phyloP scores from a whole-genome alignment of 2,329 filamentous ascomycete species.

The Macrophomina pseudophaseolina region DNA sequence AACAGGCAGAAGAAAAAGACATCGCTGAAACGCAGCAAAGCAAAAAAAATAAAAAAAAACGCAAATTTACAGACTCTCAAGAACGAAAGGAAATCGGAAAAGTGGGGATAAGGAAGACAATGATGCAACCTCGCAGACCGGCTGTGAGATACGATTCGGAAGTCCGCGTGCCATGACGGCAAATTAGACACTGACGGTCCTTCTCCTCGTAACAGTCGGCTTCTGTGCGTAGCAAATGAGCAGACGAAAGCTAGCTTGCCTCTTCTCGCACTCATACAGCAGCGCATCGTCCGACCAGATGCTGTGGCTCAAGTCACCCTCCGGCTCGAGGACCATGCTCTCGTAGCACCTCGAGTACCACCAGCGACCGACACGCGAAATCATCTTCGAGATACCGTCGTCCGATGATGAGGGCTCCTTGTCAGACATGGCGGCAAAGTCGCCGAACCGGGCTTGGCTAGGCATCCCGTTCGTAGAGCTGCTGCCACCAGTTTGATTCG shows the following conservation, averaged over 20 bases:
- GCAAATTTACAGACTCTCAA: not conserved
- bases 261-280: conserved; percentile 82
- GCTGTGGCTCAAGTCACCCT: conserved; percentile 54
- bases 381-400: conserved; percentile 88
- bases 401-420: conserved; percentile 51
- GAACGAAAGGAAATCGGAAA: not conserved
- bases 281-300: conserved; percentile 81
- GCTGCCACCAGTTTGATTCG: conserved; percentile 3
- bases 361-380: conserved; percentile 89
- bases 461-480: not conserved
- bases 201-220: conserved; percentile 57
- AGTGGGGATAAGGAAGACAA: not conserved
- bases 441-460: conserved; percentile 65
- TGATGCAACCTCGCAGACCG: not conserved
- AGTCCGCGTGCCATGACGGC: not conserved
- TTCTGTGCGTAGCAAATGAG: conserved; percentile 91
- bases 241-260: conserved; percentile 85
- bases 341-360: conserved; percentile 97
- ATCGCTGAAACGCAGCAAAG: conserved; percentile 20
- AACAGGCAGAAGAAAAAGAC: not conserved
- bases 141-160: not conserved
- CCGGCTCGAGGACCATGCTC: conserved; percentile 36
- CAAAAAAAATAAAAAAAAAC: not conserved
- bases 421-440: not conserved
- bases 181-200: conserved; percentile 56